Conservation (phyloP, 176 grass and related monocot genomes). For the Carex parvula region DNA sequence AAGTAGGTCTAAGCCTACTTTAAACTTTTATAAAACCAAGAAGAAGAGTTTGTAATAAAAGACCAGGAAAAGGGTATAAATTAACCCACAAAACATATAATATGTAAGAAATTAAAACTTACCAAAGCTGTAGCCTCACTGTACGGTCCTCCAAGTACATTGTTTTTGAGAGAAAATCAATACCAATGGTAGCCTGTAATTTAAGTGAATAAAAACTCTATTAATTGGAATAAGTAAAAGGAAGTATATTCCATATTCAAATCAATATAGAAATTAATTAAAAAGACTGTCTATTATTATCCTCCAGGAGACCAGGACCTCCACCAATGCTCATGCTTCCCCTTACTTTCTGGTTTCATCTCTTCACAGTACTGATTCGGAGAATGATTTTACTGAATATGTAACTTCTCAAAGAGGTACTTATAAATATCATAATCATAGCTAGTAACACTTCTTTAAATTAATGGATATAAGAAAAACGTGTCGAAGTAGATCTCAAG, state of each 20-base stretch:
- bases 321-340: neutral
- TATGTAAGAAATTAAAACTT: slow-evolving; percentile 20
- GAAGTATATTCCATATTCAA: neutral
- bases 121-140: slow-evolving; percentile 95
- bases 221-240: neutral
- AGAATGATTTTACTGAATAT: neutral
- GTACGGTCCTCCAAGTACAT: slow-evolving; percentile 98
- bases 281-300: slow-evolving; percentile 4
- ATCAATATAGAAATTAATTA: neutral
- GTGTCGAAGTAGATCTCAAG: neutral
- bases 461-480: neutral
- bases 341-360: neutral
- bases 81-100: neutral
- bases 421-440: neutral
- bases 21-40: no score
- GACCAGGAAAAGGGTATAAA: neutral
- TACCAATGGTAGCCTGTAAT: slow-evolving; percentile 87
- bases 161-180: slow-evolving; percentile 93
- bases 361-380: neutral
- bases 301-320: neutral
- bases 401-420: neutral
- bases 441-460: neutral
- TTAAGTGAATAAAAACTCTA: slow-evolving; percentile 17
- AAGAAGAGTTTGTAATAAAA: no score
- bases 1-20: no score